These are phyloP conservation scores for Phascolomyces articulosus DNA, from an alignment of 371 early-diverging fungal species.

Conservation along the genomic window DNA sequence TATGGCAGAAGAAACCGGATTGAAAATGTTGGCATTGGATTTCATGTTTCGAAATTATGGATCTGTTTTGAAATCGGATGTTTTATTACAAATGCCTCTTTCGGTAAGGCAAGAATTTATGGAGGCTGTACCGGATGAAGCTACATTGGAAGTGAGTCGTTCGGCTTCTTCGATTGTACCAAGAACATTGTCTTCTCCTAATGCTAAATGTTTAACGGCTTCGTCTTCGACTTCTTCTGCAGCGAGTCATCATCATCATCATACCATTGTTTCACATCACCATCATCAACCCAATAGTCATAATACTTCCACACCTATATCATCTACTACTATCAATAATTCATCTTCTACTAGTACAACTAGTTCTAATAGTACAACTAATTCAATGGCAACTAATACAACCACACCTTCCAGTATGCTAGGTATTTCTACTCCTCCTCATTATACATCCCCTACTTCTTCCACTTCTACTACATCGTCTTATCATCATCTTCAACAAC, in stretches of 20 bases:
- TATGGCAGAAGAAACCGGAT: constrained; percentile 55
- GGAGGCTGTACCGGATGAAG: constrained; percentile 49
- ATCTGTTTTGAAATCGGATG: constrained; percentile 54
- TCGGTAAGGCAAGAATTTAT: constrained; percentile 39
- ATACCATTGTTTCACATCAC: background rate
- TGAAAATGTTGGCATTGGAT: constrained; percentile 55
- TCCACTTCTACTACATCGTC: background rate
- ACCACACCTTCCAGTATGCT: background rate
- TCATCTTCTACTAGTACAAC: too few relatives aligned
- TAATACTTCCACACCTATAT: background rate
- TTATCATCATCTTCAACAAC: background rate
- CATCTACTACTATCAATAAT: too few relatives aligned
- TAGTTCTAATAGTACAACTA: too few relatives aligned
- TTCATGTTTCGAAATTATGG: constrained; percentile 62
- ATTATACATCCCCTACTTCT: constrained; percentile 1
- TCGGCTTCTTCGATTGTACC: constrained; percentile 3
- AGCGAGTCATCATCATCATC: background rate
- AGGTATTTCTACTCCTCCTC: background rate
- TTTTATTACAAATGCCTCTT: constrained; percentile 47
- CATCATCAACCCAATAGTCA: background rate
- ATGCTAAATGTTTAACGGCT: background rate
- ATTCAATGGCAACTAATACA: background rate
- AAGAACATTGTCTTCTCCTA: background rate
- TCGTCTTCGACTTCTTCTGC: background rate
- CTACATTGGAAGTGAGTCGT: constrained; percentile 37